Base-by-base conservation (phyloP, 2,329 filamentous ascomycete species). In the Sclerotinia trifoliorum region DNA sequence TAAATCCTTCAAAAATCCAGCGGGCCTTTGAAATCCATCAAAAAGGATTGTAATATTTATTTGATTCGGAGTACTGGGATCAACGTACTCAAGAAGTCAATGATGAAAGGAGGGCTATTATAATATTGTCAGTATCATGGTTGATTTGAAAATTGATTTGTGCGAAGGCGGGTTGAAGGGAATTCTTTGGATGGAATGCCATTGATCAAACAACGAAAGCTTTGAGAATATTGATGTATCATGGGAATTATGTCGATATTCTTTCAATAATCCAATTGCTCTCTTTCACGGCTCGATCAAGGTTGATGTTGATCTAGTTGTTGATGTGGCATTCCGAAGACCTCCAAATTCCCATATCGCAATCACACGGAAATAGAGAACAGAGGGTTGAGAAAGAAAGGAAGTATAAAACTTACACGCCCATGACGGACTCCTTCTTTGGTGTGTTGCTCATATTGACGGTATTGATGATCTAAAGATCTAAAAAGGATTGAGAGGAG, bases 1-100 rank as follows among this genome's bases (percentile, higher is more conserved):
- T 56, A 49, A 56, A 19, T 17, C n/a, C 49, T 55, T 63, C 44
- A 68, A 60, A 60, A 32, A 57, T 66, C 66, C 52, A 54, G 48
- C 60, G 42, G 58, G 57, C n/a, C 44, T 66, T 69, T 69, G 62
- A 66, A 68, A 32, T 57, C 54, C 29, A 68, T 70, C 44, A 68
- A 26, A 57, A 24, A 48, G 57, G 54, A 71, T 68, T 65, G 54
- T 67, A 64, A 70, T 68, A 66, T 67, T 42, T 35, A 65, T 69
- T 42, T 65, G 58, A 69, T 65, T 63, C 56, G 42, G 39, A 54
- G 67, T 42, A 42, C 61, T 46, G 69, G 74, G 71, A 67, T 71
- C 70, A 72, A 95, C 94, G 80, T 96, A 96, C 93, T 98, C 89
- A 98, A 82, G 89, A 98, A 98, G 87, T 98, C 94, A 81, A 96